Evolutionary conservation across 495 filamentous ascomycete species (phyloP).

Genomic region (Xylaria telfairii): DNA sequence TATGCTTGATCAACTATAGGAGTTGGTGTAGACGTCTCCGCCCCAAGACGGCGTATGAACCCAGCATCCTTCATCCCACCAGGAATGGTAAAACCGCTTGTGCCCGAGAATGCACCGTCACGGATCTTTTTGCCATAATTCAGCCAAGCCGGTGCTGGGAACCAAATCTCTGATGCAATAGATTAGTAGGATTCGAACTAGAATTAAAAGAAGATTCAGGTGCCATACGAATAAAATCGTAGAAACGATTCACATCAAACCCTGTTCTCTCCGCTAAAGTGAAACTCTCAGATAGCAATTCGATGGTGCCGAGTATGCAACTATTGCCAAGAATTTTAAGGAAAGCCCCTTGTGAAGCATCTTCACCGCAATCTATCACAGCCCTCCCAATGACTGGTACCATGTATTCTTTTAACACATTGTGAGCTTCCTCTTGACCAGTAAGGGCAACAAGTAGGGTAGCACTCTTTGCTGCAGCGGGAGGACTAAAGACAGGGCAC

Average conservation of each 20-base stretch:
- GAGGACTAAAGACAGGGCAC: conserved; percentile 3
- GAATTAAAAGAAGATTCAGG: not conserved
- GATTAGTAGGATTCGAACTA: not conserved
- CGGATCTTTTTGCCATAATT: conserved; percentile 30
- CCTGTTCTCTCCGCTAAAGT: conserved; percentile 19
- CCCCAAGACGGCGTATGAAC: conserved; percentile 17
- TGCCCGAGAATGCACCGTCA: conserved; percentile 24
- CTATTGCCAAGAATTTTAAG: conserved; percentile 17
- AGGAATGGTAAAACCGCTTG: not conserved
- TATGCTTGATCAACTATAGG: conserved; percentile 24
- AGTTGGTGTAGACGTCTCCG: conserved; percentile 19
- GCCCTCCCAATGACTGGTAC: conserved; percentile 3
- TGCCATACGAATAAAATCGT: conserved; percentile 16
- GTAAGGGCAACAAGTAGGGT: conserved; percentile 10
- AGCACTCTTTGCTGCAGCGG: not conserved
- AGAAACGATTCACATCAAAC: conserved; percentile 8
- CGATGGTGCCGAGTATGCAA: conserved; percentile 25
- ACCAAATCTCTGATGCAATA: conserved; percentile 6
- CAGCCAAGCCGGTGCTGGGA: conserved; percentile 27
- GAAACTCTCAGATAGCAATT: conserved; percentile 24
- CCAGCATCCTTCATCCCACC: conserved; percentile 18
- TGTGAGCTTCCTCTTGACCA: conserved; percentile 5
- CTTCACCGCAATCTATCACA: conserved; percentile 15
- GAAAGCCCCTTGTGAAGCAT: conserved; percentile 17
- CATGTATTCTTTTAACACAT: conserved; percentile 8